phyloP scores from a whole-genome alignment of 177 flowering plant genomes.

The Vitis hybrid region DNA sequence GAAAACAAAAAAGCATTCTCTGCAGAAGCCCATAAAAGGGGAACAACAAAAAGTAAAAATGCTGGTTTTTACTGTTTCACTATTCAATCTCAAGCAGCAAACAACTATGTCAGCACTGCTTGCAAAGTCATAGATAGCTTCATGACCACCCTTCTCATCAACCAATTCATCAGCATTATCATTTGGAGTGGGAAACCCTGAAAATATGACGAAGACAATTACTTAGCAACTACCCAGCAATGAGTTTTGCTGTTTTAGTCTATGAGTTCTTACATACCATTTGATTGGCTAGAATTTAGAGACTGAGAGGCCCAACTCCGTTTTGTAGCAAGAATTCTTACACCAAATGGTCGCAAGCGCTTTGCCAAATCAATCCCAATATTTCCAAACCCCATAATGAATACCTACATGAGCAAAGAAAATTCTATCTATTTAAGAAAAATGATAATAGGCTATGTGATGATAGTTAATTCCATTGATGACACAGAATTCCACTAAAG shows the following conservation, averaged over 20 bases:
- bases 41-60: background rate
- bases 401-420: constrained; percentile 47
- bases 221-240: constrained; percentile 8
- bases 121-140: constrained; percentile 65
- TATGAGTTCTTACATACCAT: constrained; percentile 32
- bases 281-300: constrained; percentile 18
- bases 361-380: constrained; percentile 84
- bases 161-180: constrained; percentile 42
- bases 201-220: constrained; percentile 14
- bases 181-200: constrained; percentile 22
- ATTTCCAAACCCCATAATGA: constrained; percentile 82
- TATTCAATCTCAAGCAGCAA: constrained; percentile 65
- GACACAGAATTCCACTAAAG: too few species aligned
- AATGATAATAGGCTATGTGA: too few species aligned
- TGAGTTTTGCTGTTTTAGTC: background rate
- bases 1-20: constrained; percentile 1
- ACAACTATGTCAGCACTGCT: constrained; percentile 76
- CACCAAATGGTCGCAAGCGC: constrained; percentile 84
- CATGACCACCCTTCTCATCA: constrained; percentile 77
- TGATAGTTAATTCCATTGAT: too few species aligned
- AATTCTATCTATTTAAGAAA: background rate
- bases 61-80: constrained; percentile 55
- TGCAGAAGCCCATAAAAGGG: background rate
- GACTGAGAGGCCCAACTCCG: constrained; percentile 57
- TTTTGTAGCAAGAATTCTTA: constrained; percentile 82